Base-by-base conservation (phyloP, 768 basidiomycete genomes). In the Pleurotus cornucopiae region DNA sequence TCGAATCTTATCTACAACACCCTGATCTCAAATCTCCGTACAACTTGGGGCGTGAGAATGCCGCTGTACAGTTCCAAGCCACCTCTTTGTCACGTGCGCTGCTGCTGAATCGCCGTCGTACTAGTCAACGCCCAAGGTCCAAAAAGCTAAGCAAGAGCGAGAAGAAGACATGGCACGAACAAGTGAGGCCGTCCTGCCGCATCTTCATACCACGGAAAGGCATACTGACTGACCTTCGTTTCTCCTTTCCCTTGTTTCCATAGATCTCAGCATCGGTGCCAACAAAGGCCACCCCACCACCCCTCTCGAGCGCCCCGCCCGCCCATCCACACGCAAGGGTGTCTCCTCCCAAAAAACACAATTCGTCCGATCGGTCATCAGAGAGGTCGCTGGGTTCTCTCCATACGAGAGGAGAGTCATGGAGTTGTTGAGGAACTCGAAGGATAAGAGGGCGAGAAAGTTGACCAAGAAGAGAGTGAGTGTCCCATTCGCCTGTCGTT, bases 371-470 rank as follows among this genome's bases (percentile, higher is more conserved):
- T 89, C 86, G 62, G 82, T 98, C 60, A 81, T 98, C 67, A 85
- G 96, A 64, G 97, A 99, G 82, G 97, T 99, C 71, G 93, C 86
- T 66, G 96, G 96, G 59, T 98, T 97, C 78, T 90, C 94, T 37
- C 88, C 96, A 37, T 98, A 99, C 73, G 97, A 99, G 83, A 83
- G 94, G 69, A 86, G 97, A 64, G 94, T 98, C 55, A 85, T 99
- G 89, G 97, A 99, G 76, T 72, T 99, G 83, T 74, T 97, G 79
- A 86, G 95, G 76, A 98, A 97, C 84, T 94, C 92, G 61, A 97
- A 94, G 94, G 96, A 99, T 74, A 99, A 99, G 86, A 98, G 96
- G 78, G 96, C 96, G 58, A 84, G 94, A 73, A 98, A 98, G 80
- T 80, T 98, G 81, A 95, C 94, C 65, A 99, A 99, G 88, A 98